Conservation (phyloP, 768 basidiomycete species). For the Leccinellum rugosiceps region DNA sequence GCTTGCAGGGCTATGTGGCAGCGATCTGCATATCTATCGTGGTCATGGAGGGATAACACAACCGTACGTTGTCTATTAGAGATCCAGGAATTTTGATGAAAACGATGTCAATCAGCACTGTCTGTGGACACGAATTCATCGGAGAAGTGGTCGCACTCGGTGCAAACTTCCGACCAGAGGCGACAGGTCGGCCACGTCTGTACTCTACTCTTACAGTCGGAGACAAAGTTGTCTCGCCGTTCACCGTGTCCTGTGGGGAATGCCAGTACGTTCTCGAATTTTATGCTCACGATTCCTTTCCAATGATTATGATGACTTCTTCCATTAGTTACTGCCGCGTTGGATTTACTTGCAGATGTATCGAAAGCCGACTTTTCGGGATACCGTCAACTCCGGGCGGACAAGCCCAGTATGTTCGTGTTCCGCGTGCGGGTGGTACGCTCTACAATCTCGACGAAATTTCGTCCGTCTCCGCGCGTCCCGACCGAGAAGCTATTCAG, state of each 20-base stretch:
- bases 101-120: constrained; percentile 41
- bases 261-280: constrained; percentile 57
- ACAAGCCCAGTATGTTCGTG: constrained; percentile 77
- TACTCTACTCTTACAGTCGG: constrained; percentile 66
- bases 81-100: background rate
- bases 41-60: constrained; percentile 53
- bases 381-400: constrained; percentile 64
- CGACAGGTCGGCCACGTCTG: constrained; percentile 51
- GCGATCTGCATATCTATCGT: constrained; percentile 74
- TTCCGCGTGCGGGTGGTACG: constrained; percentile 78
- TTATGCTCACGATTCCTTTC: background rate
- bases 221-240: constrained; percentile 77
- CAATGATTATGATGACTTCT: background rate
- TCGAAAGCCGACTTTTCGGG: constrained; percentile 61
- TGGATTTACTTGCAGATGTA: constrained; percentile 71
- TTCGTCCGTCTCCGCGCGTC: constrained; percentile 16
- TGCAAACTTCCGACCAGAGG: constrained; percentile 45
- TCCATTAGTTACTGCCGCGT: constrained; percentile 59
- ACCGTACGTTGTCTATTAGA: constrained; percentile 41
- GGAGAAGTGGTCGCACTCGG: constrained; percentile 72
- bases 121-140: constrained; percentile 75
- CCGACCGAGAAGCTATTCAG: constrained; percentile 31
- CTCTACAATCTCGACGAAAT: constrained; percentile 60
- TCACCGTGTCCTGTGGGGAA: constrained; percentile 80
- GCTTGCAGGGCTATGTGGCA: constrained; percentile 70